Evolutionary conservation across 2,329 filamentous ascomycete genomes (phyloP).

Genomic region (Sporothrix schenckii): DNA sequence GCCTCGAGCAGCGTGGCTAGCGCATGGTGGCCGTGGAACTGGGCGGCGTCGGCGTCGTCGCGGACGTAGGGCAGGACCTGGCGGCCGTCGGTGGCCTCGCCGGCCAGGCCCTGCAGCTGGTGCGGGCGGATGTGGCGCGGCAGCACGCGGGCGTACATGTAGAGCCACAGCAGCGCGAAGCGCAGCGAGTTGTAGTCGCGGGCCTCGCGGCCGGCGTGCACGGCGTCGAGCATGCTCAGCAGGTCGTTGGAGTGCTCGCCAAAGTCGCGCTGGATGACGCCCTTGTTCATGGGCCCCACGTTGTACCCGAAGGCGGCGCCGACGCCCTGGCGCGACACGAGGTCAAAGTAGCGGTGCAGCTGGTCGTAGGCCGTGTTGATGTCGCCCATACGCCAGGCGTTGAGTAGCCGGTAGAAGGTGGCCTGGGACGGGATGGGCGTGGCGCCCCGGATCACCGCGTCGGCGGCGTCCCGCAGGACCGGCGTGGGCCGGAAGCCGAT

Average conservation of each 20-base stretch:
- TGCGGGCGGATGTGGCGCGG: constrained; percentile 52
- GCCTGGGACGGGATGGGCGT: constrained; percentile 53
- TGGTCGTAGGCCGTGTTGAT: constrained; percentile 88
- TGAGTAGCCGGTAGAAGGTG: constrained; percentile 58
- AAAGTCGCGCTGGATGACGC: constrained; percentile 92
- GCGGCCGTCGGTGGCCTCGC: constrained; percentile 33
- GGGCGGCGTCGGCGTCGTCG: constrained; percentile 30
- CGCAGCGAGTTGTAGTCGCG: constrained; percentile 91
- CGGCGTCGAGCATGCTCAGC: constrained; percentile 92
- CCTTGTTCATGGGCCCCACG: constrained; percentile 90
- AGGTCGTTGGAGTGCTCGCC: constrained; percentile 87
- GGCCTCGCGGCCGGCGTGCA: constrained; percentile 91
- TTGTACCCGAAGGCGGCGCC: constrained; percentile 83
- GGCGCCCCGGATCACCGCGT: constrained; percentile 28
- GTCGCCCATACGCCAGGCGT: constrained; percentile 89
- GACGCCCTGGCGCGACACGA: constrained; percentile 81
- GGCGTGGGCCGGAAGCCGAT: constrained; percentile 32
- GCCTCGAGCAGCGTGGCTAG: constrained; percentile 34
- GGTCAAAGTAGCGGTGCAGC: constrained; percentile 90
- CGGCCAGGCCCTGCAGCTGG: constrained; percentile 36
- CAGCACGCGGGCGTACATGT: constrained; percentile 74
- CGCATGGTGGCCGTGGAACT: constrained; percentile 28
- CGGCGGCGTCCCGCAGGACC: constrained; percentile 24
- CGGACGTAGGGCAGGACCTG: constrained; percentile 36
- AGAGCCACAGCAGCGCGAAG: constrained; percentile 93